Conservation (phyloP, 495 filamentous ascomycete species). For the Extremus antarcticus region DNA sequence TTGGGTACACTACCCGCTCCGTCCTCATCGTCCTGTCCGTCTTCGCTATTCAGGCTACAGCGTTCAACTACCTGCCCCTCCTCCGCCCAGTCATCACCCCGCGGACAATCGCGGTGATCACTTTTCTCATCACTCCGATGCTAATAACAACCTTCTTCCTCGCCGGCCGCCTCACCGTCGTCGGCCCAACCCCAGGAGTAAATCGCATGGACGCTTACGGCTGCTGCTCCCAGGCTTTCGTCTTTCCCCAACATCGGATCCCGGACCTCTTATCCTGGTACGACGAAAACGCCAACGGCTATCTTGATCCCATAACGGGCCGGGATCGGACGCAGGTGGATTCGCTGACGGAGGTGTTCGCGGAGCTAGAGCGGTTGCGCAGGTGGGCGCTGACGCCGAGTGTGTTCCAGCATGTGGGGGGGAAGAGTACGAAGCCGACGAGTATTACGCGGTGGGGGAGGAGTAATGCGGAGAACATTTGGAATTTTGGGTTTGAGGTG, state of each 20-base stretch:
- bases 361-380: slow-evolving; percentile 27
- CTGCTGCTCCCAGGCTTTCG: slow-evolving; percentile 40
- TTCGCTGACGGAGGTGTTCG: slow-evolving; percentile 39
- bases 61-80: slow-evolving; percentile 16
- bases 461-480: slow-evolving; percentile 29
- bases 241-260: slow-evolving; percentile 31
- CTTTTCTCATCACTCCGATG: slow-evolving; percentile 20
- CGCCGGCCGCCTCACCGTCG: slow-evolving; percentile 31
- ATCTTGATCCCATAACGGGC: slow-evolving; percentile 8
- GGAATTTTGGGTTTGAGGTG: slow-evolving; percentile 37
- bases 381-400: slow-evolving; percentile 43
- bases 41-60: slow-evolving; percentile 14
- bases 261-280: slow-evolving; percentile 22
- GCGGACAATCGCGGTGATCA: slow-evolving; percentile 16
- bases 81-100: slow-evolving; percentile 1
- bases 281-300: slow-evolving; percentile 18
- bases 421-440: slow-evolving; percentile 28
- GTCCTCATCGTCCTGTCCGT: slow-evolving; percentile 21
- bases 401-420: slow-evolving; percentile 43
- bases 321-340: slow-evolving; percentile 18
- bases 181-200: slow-evolving; percentile 31
- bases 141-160: slow-evolving; percentile 31
- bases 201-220: slow-evolving; percentile 41
- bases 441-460: slow-evolving; percentile 9
- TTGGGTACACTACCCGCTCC: slow-evolving; percentile 31